phyloP scores from a whole-genome alignment of 1,284 basidiomycete genomes.

The Exobasidium cylindrosporum region DNA sequence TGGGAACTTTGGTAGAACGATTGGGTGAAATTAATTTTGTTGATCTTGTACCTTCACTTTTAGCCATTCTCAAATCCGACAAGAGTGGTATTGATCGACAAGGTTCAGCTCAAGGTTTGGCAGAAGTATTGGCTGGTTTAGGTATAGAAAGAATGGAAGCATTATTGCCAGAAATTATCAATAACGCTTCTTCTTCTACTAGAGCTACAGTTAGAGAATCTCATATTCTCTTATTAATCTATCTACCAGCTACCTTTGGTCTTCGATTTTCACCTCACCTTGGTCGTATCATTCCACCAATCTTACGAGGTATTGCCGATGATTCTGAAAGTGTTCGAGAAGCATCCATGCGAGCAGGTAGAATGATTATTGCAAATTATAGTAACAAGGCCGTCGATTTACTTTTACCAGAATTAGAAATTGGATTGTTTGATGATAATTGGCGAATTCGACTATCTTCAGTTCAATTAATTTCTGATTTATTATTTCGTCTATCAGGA shows the following conservation, averaged over 20 bases:
- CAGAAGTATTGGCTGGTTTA: slow-evolving; percentile 89
- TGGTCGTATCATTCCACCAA: slow-evolving; percentile 88
- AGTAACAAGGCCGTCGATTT: slow-evolving; percentile 87
- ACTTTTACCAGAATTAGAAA: slow-evolving; percentile 88
- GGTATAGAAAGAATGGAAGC: slow-evolving; percentile 97
- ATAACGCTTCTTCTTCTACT: slow-evolving; percentile 78
- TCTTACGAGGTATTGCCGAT: slow-evolving; percentile 87
- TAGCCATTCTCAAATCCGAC: slow-evolving; percentile 86
- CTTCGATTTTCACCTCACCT: slow-evolving; percentile 92
- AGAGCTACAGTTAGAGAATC: slow-evolving; percentile 92
- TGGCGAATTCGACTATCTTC: slow-evolving; percentile 92
- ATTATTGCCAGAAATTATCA: slow-evolving; percentile 86
- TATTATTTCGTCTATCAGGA: slow-evolving; percentile 96
- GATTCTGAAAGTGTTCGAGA: slow-evolving; percentile 84
- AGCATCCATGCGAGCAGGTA: slow-evolving; percentile 96
- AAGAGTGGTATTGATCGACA: slow-evolving; percentile 93
- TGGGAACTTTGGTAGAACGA: slow-evolving; percentile 95
- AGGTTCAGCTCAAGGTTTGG: slow-evolving; percentile 95
- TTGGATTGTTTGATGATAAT: slow-evolving; percentile 86
- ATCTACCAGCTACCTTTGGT: slow-evolving; percentile 92
- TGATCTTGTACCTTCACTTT: slow-evolving; percentile 83
- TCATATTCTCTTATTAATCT: slow-evolving; percentile 96
- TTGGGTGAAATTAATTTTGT: slow-evolving; percentile 94
- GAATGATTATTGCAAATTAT: slow-evolving; percentile 98
- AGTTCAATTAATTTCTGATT: slow-evolving; percentile 89